Percentiles rank a stretch among this genome's conserved stretches.
Conservation (phyloP, 441 rosid genomes). For the Eugenia klotzschiana region DNA sequence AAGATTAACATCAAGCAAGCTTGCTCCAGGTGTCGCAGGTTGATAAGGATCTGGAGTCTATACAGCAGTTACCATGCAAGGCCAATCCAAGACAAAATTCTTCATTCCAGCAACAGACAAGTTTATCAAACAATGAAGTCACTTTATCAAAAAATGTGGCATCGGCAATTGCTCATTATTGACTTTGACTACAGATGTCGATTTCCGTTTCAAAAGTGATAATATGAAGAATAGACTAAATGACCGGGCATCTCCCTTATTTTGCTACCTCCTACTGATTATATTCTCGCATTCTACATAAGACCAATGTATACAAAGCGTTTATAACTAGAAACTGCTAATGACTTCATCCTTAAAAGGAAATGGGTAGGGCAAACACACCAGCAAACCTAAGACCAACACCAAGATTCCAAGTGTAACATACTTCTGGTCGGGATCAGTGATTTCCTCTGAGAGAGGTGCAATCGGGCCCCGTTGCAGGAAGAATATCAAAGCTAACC, state of each 20-base stretch:
- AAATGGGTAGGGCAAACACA: conserved; percentile 77
- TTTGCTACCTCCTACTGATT: not conserved
- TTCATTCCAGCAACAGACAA: not conserved
- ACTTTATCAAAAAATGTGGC: not conserved
- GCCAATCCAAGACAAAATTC: not conserved
- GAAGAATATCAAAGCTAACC: conserved; percentile 77
- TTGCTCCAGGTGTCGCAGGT: not conserved
- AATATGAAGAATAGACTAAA: not conserved
- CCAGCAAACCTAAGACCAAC: conserved; percentile 57
- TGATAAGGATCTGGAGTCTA: not conserved
- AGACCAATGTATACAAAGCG: not conserved
- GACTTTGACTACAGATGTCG: not conserved
- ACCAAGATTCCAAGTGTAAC: conserved; percentile 48
- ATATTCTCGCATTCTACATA: not conserved
- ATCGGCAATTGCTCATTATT: not conserved
- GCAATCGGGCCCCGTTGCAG: conserved; percentile 79
- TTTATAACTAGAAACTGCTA: conserved; percentile 20
- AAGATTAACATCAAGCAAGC: not conserved
- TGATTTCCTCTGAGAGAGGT: conserved; percentile 67
- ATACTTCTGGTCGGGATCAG: conserved; percentile 47
- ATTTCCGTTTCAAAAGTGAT: not conserved
- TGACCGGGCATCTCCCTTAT: not conserved
- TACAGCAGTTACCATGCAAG: not conserved
- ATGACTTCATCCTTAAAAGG: conserved; percentile 44
- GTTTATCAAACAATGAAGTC: not conserved